These are phyloP conservation scores for Colletotrichum gloeosporioides DNA, from an alignment of 2,329 filamentous ascomycete species.

Conservation along the genomic window DNA sequence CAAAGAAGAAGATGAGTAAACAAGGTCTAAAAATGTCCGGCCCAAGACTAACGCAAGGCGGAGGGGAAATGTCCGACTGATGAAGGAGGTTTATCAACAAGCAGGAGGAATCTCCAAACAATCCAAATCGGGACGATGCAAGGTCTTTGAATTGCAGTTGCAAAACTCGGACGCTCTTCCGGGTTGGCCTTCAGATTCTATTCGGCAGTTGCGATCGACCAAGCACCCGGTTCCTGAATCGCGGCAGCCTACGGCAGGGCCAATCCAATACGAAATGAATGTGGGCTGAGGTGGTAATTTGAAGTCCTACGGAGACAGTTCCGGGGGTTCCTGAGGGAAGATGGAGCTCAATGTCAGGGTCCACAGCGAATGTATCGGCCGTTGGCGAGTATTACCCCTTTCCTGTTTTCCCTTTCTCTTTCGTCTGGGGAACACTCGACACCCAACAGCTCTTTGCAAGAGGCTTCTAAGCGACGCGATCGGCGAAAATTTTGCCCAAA, in stretches of 20 bases:
- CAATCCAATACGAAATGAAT: background rate
- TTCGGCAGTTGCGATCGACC: background rate
- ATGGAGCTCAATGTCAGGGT: background rate
- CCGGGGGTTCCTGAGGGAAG: background rate
- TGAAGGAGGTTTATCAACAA: background rate
- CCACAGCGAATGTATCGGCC: background rate
- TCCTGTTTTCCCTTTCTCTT: background rate
- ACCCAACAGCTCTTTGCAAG: background rate
- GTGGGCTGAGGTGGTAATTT: constrained; percentile 5
- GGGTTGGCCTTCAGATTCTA: background rate
- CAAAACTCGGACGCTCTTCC: background rate
- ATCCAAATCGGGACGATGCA: background rate
- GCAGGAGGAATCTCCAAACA: background rate
- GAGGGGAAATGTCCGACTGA: background rate
- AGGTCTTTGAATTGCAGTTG: background rate
- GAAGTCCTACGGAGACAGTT: background rate
- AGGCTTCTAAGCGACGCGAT: background rate
- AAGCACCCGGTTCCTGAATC: background rate
- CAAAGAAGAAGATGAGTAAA: background rate
- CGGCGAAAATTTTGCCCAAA: background rate
- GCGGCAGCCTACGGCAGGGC: background rate
- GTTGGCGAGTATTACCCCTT: background rate
- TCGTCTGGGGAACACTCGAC: background rate
- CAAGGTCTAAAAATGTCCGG: background rate
- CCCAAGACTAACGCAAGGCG: background rate